phyloP scores from a whole-genome alignment of 2,329 filamentous ascomycete species.

The Hansfordia pulvinata region DNA sequence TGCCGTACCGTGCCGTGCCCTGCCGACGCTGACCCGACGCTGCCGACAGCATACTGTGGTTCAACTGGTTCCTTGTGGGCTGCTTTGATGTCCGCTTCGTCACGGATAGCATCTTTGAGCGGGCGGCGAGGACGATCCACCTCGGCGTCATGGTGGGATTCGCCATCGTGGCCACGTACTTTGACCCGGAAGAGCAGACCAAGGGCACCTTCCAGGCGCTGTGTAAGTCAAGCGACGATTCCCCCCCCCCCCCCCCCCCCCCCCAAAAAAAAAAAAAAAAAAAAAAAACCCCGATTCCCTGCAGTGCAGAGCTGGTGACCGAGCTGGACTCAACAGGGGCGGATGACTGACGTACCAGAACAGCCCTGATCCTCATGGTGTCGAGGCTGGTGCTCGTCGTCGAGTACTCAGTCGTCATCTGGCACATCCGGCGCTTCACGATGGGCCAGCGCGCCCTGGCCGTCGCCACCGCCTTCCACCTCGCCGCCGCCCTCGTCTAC shows the following conservation, averaged over 20 bases:
- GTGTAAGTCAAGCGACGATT: conserved; percentile 14
- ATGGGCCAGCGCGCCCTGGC: conserved; percentile 18
- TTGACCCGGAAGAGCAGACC: conserved; percentile 21
- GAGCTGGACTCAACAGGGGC: too few relatives aligned
- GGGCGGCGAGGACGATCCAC: conserved; percentile 41
- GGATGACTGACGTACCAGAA: conserved; percentile 1
- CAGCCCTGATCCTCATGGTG: conserved; percentile 29
- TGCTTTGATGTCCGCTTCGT: conserved; percentile 54
- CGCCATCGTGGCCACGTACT: conserved; percentile 38
- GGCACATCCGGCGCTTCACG: conserved; percentile 23
- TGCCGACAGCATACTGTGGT: conserved; percentile 38
- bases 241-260: not conserved
- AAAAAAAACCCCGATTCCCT: too few relatives aligned
- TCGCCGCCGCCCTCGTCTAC: conserved; percentile 21
- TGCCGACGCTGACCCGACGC: too few relatives aligned
- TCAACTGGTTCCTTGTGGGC: conserved; percentile 49
- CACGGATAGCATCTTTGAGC: conserved; percentile 48
- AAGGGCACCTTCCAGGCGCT: conserved; percentile 20
- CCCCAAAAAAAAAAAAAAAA: too few relatives aligned
- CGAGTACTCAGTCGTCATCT: conserved; percentile 35
- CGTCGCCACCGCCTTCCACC: conserved; percentile 19
- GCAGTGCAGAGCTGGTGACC: not conserved
- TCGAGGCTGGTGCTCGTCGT: conserved; percentile 35
- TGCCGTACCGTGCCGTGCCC: too few relatives aligned
- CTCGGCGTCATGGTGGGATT: conserved; percentile 51